Conservation (phyloP, 2,329 filamentous ascomycete genomes). For the Claviceps maximensis region DNA sequence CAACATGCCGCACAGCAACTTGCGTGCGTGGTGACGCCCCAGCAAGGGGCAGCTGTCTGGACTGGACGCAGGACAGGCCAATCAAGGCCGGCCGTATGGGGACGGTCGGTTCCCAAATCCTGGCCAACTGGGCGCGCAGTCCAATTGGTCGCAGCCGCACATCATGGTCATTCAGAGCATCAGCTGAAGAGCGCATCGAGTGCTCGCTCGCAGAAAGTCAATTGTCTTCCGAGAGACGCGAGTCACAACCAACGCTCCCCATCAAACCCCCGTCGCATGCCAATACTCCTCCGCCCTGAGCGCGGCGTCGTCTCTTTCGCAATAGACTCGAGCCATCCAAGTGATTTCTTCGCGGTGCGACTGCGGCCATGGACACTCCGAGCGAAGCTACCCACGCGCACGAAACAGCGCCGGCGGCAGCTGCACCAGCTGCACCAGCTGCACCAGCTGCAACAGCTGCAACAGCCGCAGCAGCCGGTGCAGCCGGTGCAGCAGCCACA, state of each 20-base stretch:
- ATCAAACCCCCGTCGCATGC: neutral
- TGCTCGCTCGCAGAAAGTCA: neutral
- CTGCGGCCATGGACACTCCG: constrained; percentile 3
- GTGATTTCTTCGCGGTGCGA: constrained; percentile 1
- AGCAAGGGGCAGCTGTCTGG: neutral
- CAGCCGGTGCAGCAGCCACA: constrained; percentile 1
- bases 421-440: constrained; percentile 1
- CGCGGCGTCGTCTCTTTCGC: neutral
- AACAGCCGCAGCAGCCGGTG: neutral
- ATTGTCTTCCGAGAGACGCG: neutral
- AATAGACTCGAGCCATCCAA: neutral
- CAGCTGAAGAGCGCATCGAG: neutral
- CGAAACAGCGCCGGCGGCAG: neutral
- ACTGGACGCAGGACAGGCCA: constrained; percentile 1
- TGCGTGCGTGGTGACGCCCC: neutral
- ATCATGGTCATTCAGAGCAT: neutral
- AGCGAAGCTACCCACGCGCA: neutral
- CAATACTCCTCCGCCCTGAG: neutral
- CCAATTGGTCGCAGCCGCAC: constrained; percentile 4
- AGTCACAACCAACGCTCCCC: neutral
- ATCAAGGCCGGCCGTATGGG: neutral
- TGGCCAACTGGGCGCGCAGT: neutral
- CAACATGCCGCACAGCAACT: neutral
- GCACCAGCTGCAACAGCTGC: constrained; percentile 1
- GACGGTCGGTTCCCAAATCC: neutral